A percentile compares a stretch with the other conserved stretches of the same genome.
Evolutionary conservation across 495 filamentous ascomycete species (phyloP).

Genomic region (Pyrenopolyporus hunteri): DNA sequence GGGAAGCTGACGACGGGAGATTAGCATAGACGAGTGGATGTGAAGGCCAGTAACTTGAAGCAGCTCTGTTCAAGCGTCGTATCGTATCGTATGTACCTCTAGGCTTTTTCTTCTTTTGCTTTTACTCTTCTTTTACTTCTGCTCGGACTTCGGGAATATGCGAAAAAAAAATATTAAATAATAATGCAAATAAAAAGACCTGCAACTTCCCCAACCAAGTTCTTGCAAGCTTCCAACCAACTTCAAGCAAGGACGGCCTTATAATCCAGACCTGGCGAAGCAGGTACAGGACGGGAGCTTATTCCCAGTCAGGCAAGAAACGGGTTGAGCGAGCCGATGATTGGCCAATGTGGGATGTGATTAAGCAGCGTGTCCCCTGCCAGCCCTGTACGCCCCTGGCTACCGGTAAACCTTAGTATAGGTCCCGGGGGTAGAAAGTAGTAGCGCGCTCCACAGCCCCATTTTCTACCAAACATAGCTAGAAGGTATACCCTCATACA

Average conservation of each 20-base stretch:
- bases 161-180: too few relatives aligned
- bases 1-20: slow-evolving; percentile 35
- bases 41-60: slow-evolving; percentile 28
- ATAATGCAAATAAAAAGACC: slow-evolving; percentile 26
- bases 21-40: slow-evolving; percentile 35
- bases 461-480: too few relatives aligned
- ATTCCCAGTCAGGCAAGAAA: slow-evolving; percentile 24
- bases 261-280: slow-evolving; percentile 21
- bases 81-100: too few relatives aligned
- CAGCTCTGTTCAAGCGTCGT: background rate
- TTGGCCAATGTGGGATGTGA: slow-evolving; percentile 29
- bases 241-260: background rate
- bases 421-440: too few relatives aligned
- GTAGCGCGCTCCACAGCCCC: too few relatives aligned
- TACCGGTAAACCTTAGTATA: slow-evolving; percentile 27
- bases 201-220: slow-evolving; percentile 19
- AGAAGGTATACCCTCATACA: too few relatives aligned
- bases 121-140: background rate
- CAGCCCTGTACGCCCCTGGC: slow-evolving; percentile 24
- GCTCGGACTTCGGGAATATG: slow-evolving; percentile 31
- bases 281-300: slow-evolving; percentile 34
- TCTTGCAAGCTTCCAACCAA: background rate
- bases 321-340: background rate
- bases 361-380: slow-evolving; percentile 6
- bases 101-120: background rate